Conservation (phyloP, 495 filamentous ascomycete genomes). For the Neurospora sp. region DNA sequence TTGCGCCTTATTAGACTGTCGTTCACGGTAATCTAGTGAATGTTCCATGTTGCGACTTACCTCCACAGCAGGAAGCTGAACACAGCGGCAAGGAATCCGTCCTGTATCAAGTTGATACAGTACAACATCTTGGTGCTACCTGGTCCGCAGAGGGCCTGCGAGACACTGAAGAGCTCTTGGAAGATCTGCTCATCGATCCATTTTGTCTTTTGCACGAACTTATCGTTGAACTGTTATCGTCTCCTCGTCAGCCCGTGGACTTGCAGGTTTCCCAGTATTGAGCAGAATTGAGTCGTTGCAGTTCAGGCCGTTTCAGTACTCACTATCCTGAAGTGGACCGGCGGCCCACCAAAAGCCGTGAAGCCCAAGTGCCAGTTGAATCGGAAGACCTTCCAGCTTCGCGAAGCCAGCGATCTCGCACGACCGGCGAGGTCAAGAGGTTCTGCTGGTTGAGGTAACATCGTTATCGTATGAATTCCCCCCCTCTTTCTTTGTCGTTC, state of each 20-base stretch:
- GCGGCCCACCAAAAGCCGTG: constrained; percentile 61
- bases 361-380: constrained; percentile 59
- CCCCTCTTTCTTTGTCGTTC: background rate
- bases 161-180: constrained; percentile 74
- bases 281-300: background rate
- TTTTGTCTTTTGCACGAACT: constrained; percentile 53
- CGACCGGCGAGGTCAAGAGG: background rate
- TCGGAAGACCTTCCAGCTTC: constrained; percentile 23
- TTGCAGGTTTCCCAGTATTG: background rate
- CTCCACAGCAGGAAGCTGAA: constrained; percentile 62
- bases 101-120: constrained; percentile 57
- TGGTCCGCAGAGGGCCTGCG: constrained; percentile 66
- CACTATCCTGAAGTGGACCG: constrained; percentile 61
- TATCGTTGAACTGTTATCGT: constrained; percentile 39
- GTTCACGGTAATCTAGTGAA: background rate
- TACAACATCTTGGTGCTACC: constrained; percentile 74
- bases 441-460: background rate
- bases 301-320: constrained; percentile 2
- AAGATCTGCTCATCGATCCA: constrained; percentile 78
- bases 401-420: constrained; percentile 4
- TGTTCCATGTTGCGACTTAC: constrained; percentile 21
- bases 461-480: background rate
- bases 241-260: background rate
- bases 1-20: background rate
- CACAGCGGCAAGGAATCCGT: constrained; percentile 51